These are phyloP conservation scores for Lenwebbia sp. DNA, from an alignment of 345 rosid species.

Conservation along the genomic window DNA sequence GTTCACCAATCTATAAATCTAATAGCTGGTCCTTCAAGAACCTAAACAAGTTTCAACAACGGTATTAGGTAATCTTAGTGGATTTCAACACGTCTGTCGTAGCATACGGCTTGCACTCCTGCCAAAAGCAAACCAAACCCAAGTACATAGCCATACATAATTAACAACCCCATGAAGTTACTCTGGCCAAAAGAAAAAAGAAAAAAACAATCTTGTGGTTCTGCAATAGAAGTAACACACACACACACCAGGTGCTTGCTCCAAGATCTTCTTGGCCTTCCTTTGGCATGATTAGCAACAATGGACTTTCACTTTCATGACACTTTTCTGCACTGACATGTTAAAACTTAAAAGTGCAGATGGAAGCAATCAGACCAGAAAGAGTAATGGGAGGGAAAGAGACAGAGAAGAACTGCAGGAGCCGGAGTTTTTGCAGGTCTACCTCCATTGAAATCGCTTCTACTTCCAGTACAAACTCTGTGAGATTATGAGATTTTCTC, in stretches of 20 bases:
- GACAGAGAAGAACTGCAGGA: not conserved
- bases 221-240: not conserved
- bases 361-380: not conserved
- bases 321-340: not conserved
- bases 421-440: not conserved
- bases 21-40: not conserved
- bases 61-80: not conserved
- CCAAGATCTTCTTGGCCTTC: not conserved
- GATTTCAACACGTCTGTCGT: not conserved
- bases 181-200: not conserved
- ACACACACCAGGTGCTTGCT: not conserved
- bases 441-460: not conserved
- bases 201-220: not conserved
- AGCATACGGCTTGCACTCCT: not conserved
- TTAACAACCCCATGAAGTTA: not conserved
- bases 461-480: not conserved
- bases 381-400: not conserved
- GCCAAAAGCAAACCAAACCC: not conserved
- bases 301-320: not conserved
- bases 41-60: not conserved
- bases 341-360: not conserved
- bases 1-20: not conserved
- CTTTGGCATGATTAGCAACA: not conserved
- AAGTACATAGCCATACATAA: not conserved
- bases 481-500: not conserved